Conservation (phyloP, 768 basidiomycete genomes). For the Astraeus odoratus region DNA sequence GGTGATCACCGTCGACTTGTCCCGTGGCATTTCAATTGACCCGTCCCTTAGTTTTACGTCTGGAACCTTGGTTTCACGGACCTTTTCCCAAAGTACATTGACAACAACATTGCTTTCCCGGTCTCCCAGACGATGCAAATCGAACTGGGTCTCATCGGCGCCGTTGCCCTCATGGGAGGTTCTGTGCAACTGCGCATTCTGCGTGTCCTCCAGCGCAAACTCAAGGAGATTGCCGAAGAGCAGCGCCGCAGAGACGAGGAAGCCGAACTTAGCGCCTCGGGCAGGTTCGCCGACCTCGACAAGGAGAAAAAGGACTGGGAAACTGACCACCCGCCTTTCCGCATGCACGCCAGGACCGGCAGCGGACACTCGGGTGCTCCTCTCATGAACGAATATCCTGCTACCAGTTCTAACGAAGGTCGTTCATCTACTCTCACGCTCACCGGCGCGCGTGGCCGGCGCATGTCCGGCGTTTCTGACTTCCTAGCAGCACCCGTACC, state of each 20-base stretch:
- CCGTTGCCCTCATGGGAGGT: slow-evolving; percentile 77
- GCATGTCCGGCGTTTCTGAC: slow-evolving; percentile 65
- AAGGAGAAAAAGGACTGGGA: slow-evolving; percentile 84
- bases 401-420: slow-evolving; percentile 40
- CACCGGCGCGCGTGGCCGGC: slow-evolving; percentile 47
- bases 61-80: slow-evolving; percentile 87
- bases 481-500: slow-evolving; percentile 57
- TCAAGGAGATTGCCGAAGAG: slow-evolving; percentile 74
- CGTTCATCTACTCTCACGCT: slow-evolving; percentile 42
- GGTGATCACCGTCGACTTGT: slow-evolving; percentile 35
- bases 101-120: slow-evolving; percentile 66
- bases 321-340: slow-evolving; percentile 63
- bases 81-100: slow-evolving; percentile 72
- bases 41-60: slow-evolving; percentile 69
- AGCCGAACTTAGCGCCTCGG: slow-evolving; percentile 68
- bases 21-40: slow-evolving; percentile 9
- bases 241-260: slow-evolving; percentile 66
- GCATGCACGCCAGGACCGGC: slow-evolving; percentile 53
- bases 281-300: slow-evolving; percentile 54
- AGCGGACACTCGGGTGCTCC: slow-evolving; percentile 60
- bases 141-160: slow-evolving; percentile 83
- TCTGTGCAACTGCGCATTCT: slow-evolving; percentile 89
- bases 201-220: slow-evolving; percentile 68
- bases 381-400: slow-evolving; percentile 59
- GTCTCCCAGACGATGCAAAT: slow-evolving; percentile 89